Evolutionary conservation across 257 asterid species (phyloP).

Genomic region (Solanum bulbocastanum): DNA sequence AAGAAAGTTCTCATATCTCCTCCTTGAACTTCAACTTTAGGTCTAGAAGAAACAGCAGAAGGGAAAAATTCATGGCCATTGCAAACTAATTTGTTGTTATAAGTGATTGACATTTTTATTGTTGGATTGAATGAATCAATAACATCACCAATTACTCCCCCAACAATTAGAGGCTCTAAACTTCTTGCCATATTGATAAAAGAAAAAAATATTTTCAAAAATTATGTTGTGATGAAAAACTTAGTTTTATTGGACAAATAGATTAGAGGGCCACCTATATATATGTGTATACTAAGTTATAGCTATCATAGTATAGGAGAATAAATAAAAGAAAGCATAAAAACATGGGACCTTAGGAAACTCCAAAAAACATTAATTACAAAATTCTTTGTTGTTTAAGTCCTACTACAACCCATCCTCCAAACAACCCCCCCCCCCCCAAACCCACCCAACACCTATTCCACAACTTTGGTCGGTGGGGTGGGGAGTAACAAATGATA

Average conservation of each 20-base stretch:
- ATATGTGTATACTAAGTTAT: neutral
- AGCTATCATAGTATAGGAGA: neutral
- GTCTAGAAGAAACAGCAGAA: conserved; percentile 38
- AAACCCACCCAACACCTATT: neutral
- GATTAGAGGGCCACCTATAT: neutral
- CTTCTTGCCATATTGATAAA: conserved; percentile 15
- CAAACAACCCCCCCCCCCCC: too few relatives aligned
- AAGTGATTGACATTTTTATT: conserved; percentile 29
- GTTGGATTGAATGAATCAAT: conserved; percentile 44
- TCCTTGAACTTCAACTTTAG: conserved; percentile 49
- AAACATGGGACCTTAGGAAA: neutral
- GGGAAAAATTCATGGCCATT: conserved; percentile 75
- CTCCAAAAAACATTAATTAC: neutral
- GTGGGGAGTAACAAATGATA: neutral
- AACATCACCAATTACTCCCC: conserved; percentile 83
- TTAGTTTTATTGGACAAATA: neutral
- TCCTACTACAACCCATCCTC: neutral
- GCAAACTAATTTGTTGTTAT: conserved; percentile 39
- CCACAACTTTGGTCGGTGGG: neutral
- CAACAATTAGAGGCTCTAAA: conserved; percentile 54
- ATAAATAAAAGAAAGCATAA: neutral
- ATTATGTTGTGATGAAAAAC: neutral
- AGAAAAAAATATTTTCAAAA: neutral
- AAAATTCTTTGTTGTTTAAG: neutral
- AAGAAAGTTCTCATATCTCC: conserved; percentile 65